These are phyloP conservation scores for Salix purpurea DNA, from an alignment of 345 rosid species.

Conservation along the genomic window DNA sequence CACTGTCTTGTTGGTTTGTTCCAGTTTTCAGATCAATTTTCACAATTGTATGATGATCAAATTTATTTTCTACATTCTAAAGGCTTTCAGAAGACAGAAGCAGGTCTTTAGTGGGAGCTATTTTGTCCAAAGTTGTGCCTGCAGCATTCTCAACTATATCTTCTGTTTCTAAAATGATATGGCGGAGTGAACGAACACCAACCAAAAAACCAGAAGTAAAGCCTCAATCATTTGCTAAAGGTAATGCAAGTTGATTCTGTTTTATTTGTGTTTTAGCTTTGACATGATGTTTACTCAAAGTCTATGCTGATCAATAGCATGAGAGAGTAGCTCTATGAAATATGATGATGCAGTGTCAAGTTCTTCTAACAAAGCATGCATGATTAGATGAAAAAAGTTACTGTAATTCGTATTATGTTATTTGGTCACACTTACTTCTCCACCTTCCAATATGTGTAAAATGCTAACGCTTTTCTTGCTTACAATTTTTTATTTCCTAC, in stretches of 20 bases:
- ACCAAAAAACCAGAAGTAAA: conserved; percentile 55
- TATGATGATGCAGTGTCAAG: not conserved
- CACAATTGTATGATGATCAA: conserved; percentile 3
- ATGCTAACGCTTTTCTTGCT: not conserved
- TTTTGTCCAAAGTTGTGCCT: conserved; percentile 92
- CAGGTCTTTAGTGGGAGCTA: conserved; percentile 82
- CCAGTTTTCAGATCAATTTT: not conserved
- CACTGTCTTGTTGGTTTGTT: not conserved
- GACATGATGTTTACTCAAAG: not conserved
- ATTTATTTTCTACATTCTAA: conserved; percentile 18
- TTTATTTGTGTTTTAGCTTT: not conserved
- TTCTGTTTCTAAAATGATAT: conserved; percentile 81
- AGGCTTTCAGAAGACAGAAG: conserved; percentile 92
- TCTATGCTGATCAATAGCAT: not conserved
- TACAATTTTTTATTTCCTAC: not conserved
- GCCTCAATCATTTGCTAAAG: conserved; percentile 83
- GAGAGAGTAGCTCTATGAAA: not conserved
- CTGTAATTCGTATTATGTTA: not conserved
- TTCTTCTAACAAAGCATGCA: not conserved
- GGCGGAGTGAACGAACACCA: conserved; percentile 69
- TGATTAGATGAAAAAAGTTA: not conserved
- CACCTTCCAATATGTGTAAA: not conserved
- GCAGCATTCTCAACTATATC: conserved; percentile 89
- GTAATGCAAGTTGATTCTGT: conserved; percentile 27
- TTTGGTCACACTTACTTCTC: not conserved